phyloP scores from a whole-genome alignment of 495 filamentous ascomycete species.

The Mycothermus thermophilus region DNA sequence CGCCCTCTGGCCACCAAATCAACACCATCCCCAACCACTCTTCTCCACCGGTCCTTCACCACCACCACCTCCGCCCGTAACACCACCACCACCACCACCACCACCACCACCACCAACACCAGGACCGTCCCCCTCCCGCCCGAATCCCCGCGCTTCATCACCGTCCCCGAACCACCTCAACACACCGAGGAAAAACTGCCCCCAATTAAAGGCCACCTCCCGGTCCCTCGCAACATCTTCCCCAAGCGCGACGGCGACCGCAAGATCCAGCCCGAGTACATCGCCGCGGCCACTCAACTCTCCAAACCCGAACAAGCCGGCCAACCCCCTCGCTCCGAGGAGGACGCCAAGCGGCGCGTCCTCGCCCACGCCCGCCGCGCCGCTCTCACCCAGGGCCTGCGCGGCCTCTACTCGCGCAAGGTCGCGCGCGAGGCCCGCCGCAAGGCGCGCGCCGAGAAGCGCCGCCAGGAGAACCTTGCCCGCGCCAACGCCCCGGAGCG shows the following conservation, averaged over 20 bases:
- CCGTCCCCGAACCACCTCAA: slow-evolving; percentile 31
- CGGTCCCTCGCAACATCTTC: slow-evolving; percentile 32
- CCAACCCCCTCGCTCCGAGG: slow-evolving; percentile 14
- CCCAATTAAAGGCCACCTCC: slow-evolving; percentile 29
- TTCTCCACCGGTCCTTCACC: slow-evolving; percentile 2
- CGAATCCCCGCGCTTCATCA: slow-evolving; percentile 34
- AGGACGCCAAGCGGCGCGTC: slow-evolving; percentile 20
- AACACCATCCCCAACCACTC: slow-evolving; percentile 45
- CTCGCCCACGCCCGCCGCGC: slow-evolving; percentile 25
- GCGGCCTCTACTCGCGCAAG: slow-evolving; percentile 28
- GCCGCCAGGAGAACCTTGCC: slow-evolving; percentile 11
- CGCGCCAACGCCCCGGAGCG: slow-evolving; percentile 26
- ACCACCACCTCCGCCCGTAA: slow-evolving; percentile 6
- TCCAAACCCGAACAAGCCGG: slow-evolving; percentile 15
- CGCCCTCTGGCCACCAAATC: too few relatives aligned
- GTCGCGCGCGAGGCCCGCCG: slow-evolving; percentile 6
- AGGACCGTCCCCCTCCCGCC: slow-evolving; percentile 20
- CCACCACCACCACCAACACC: slow-evolving; percentile 1
- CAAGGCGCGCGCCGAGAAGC: slow-evolving; percentile 4
- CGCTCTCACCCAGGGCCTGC: slow-evolving; percentile 23
- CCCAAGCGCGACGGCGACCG: slow-evolving; percentile 18
- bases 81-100: slow-evolving; percentile 3
- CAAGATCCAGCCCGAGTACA: slow-evolving; percentile 20
- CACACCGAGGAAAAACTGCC: slow-evolving; percentile 22
- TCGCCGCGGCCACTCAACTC: slow-evolving; percentile 13